Percentiles rank a stretch among this genome's conserved stretches.
These are phyloP conservation scores for California macrophylla DNA, from an alignment of 441 rosid genomes.

Conservation along the genomic window DNA sequence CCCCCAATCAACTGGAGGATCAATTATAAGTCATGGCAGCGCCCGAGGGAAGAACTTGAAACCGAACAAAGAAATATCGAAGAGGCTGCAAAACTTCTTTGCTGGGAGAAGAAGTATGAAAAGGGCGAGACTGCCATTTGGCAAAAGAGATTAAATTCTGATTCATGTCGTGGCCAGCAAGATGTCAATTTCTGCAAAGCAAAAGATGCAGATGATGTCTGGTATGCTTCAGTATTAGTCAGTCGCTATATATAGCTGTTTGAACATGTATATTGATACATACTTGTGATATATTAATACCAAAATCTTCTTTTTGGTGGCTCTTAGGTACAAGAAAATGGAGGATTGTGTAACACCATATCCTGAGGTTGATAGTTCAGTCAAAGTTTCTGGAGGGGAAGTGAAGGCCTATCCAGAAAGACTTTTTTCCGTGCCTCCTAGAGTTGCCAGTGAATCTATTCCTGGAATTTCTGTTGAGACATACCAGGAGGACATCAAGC, in stretches of 20 bases:
- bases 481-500: slow-evolving; percentile 7
- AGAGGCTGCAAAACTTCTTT: slow-evolving; percentile 11
- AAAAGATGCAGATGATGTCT: slow-evolving; percentile 1
- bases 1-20: background rate
- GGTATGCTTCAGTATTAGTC: background rate
- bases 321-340: slow-evolving; percentile 16
- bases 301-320: background rate
- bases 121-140: slow-evolving; percentile 18
- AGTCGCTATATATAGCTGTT: background rate
- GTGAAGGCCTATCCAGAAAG: slow-evolving; percentile 13
- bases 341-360: slow-evolving; percentile 14
- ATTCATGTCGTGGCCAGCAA: slow-evolving; percentile 7
- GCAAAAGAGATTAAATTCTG: slow-evolving; percentile 8
- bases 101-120: slow-evolving; percentile 17
- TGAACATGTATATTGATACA: background rate
- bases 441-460: slow-evolving; percentile 13
- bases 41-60: slow-evolving; percentile 14
- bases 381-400: slow-evolving; percentile 4
- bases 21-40: slow-evolving; percentile 14
- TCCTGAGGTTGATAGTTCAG: slow-evolving; percentile 4
- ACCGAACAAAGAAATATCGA: slow-evolving; percentile 12
- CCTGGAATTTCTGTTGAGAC: slow-evolving; percentile 15
- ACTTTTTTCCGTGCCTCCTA: slow-evolving; percentile 12
- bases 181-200: slow-evolving; percentile 13
- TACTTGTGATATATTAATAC: background rate